phyloP scores from a whole-genome alignment of 805 yeast species.

The Hanseniaspora nectarophila region DNA sequence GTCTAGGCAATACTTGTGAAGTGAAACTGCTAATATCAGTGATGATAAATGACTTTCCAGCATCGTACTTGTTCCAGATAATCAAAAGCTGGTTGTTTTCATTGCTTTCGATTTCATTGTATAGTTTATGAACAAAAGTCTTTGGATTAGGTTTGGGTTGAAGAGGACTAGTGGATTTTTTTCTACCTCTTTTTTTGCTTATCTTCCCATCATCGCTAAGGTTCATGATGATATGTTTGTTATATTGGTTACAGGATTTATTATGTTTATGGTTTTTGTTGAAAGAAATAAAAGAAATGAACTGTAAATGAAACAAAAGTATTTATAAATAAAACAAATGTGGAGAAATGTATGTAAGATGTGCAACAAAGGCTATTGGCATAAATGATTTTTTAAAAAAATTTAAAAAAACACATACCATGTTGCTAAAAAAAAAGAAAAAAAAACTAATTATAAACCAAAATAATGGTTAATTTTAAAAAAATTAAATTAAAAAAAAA shows the following conservation, averaged over 20 bases:
- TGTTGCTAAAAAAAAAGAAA: too few relatives aligned
- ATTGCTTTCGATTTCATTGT: constrained; percentile 25
- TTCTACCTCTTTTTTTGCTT: neutral
- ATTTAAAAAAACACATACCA: too few relatives aligned
- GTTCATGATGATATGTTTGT: neutral
- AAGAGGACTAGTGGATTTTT: neutral
- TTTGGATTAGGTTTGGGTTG: neutral
- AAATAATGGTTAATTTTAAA: too few relatives aligned
- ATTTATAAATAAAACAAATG: too few relatives aligned
- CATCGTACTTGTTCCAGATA: constrained; percentile 33
- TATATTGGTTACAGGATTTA: too few relatives aligned
- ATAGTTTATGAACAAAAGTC: constrained; percentile 1
- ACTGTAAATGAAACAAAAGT: too few relatives aligned
- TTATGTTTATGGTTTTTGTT: neutral
- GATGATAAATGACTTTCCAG: constrained; percentile 82
- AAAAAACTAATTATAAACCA: too few relatives aligned
- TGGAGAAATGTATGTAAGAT: too few relatives aligned
- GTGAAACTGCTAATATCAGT: constrained; percentile 84
- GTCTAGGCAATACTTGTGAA: constrained; percentile 74
- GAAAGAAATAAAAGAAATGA: too few relatives aligned
- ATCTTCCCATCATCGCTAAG: neutral
- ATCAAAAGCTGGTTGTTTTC: neutral
- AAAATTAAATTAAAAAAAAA: too few relatives aligned
- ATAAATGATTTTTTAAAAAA: too few relatives aligned
- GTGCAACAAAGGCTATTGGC: too few relatives aligned